These are phyloP conservation scores for Orbilia brochopaga DNA, from an alignment of 2,329 filamentous ascomycete species.

Conservation along the genomic window DNA sequence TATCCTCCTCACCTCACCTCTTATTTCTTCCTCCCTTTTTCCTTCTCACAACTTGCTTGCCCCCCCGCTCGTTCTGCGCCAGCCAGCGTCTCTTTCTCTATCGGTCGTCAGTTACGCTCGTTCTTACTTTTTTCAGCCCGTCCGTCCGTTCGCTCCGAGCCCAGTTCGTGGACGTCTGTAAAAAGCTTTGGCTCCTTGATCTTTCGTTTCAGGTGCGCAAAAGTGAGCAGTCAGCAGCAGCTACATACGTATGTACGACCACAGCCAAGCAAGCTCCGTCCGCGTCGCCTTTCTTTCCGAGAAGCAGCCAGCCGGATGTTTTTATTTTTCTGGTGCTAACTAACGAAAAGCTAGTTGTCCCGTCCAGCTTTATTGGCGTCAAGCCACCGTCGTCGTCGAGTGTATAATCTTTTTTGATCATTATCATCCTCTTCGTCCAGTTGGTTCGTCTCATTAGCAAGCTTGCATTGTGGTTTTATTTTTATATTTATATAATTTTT, in stretches of 20 bases:
- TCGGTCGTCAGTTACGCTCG: constrained; percentile 36
- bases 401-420: constrained; percentile 7
- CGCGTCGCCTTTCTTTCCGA: background rate
- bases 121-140: constrained; percentile 32
- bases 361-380: background rate
- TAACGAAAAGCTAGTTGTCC: no score
- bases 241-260: no score
- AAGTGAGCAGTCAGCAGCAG: no score
- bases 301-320: background rate
- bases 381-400: no score
- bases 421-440: background rate
- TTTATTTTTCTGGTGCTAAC: background rate
- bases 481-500: constrained; percentile 6
- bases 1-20: constrained; percentile 22
- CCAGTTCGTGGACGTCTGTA: constrained; percentile 1
- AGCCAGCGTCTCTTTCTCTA: constrained; percentile 35
- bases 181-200: constrained; percentile 15
- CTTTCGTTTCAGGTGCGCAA: constrained; percentile 14
- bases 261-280: background rate
- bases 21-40: constrained; percentile 34
- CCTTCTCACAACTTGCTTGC: constrained; percentile 48
- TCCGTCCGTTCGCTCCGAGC: constrained; percentile 22
- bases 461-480: constrained; percentile 6
- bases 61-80: constrained; percentile 39
- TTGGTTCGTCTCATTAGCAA: no score